A percentile compares a stretch with the other conserved stretches of the same genome.
phyloP scores from a whole-genome alignment of 2,329 filamentous ascomycete species.

The Drechslerella coelobrocha region DNA sequence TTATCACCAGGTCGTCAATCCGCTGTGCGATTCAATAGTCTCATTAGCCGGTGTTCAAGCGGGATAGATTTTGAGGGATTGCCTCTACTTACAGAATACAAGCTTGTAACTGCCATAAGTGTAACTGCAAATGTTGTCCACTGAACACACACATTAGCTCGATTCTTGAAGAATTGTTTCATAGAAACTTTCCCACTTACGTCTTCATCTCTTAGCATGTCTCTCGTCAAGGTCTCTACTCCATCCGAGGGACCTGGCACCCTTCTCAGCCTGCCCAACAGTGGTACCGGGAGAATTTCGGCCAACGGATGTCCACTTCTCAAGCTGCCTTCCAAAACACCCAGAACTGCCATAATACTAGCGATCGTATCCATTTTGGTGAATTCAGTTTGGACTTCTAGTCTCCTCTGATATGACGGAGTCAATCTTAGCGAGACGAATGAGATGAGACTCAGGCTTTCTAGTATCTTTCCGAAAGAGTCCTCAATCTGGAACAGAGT shows the following conservation, averaged over 20 bases:
- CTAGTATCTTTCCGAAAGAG: slow-evolving; percentile 57
- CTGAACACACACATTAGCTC: slow-evolving; percentile 23
- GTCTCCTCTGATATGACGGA: slow-evolving; percentile 58
- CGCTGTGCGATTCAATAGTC: slow-evolving; percentile 19
- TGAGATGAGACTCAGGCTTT: slow-evolving; percentile 58
- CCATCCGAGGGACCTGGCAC: slow-evolving; percentile 27
- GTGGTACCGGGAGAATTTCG: slow-evolving; percentile 61
- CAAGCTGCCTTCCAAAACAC: slow-evolving; percentile 61
- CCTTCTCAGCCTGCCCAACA: slow-evolving; percentile 58
- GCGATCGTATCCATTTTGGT: slow-evolving; percentile 61
- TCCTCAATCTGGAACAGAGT: slow-evolving; percentile 56
- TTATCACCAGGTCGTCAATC: slow-evolving; percentile 48
- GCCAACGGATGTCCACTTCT: slow-evolving; percentile 62
- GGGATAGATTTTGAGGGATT: neutral
- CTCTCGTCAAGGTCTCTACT: slow-evolving; percentile 20
- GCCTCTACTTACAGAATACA: slow-evolving; percentile 36
- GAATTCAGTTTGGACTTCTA: slow-evolving; percentile 59
- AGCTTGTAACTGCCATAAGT: slow-evolving; percentile 34
- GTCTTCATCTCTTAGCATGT: slow-evolving; percentile 42
- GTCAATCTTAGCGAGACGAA: slow-evolving; percentile 57
- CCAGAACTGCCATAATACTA: slow-evolving; percentile 63
- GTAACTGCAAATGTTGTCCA: slow-evolving; percentile 40
- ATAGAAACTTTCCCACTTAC: no score
- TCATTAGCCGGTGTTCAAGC: neutral
- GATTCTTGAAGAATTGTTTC: no score